Evolutionary conservation across 2,329 filamentous ascomycete species (phyloP), one percentile per base, ranked within the genome.

Genomic region (Trichoderma cornu-damae): DNA sequence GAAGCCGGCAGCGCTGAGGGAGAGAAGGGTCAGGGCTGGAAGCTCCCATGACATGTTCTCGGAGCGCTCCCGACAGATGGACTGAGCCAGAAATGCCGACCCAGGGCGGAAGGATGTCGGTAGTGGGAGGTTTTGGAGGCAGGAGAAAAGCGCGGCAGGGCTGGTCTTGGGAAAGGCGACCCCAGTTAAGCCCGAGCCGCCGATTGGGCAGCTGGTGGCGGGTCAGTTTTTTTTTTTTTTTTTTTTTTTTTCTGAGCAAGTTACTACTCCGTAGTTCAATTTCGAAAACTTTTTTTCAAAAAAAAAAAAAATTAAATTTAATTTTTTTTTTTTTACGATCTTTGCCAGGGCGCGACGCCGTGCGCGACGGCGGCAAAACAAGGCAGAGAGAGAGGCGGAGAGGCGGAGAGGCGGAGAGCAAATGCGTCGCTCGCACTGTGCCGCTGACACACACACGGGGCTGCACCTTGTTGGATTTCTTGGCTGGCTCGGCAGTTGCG

Each of bases 11-110:
- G 72, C 64, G 67, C 66, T 68, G 68, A 73, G 61, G 69, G 70
- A 69, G 67, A 73, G 67, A 68, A 70, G 67, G 63, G 68, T 73
- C 67, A 73, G 72, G 63, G 68, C 67, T 65, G 71, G 66, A 62
- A 71, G 69, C 70, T 72, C 70, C 72, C 72, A 74, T 73, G 71
- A 73, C 72, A 74, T 74, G 68, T 72, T 74, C 72, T 73, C 71
- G 68, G 66, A 65, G 66, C 65, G 60, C 62, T 52, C 42, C 57
- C 55, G 59, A 60, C 59, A 62, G 66, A 43, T 32, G 43, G 55
- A 52, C 40, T 44, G 50, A 57, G 49, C 42, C 58, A 53, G 50
- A 54, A 57, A 37, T 52, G 50, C 59, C 50, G 59, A 50, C 49
- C 53, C 47, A 44, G 55, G n/a, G 42, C 47, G 42, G 42, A 30